Evolutionary conservation across 176 grass and related monocot species (phyloP), one percentile per base, ranked within the genome.

Genomic region (Oryza rufipogon): DNA sequence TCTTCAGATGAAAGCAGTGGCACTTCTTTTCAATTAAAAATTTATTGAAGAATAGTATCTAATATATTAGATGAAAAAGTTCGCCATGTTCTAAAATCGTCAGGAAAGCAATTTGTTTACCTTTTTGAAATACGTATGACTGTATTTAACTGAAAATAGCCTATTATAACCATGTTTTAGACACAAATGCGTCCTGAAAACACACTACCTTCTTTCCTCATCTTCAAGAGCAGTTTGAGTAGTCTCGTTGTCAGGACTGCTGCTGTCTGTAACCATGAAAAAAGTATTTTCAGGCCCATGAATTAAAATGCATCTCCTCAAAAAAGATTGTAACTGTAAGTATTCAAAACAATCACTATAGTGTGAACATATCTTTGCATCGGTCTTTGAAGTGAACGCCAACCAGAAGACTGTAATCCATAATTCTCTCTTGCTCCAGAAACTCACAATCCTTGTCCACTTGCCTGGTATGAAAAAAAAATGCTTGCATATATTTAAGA

Each of bases 341-440:
- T 74, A 68, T 84, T 83, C 32, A 58, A 81, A 80, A 19, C 48
- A 41, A 13, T 20, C 28, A 80, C 84, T 47, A 19, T 75, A 13
- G 12, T 30, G 71, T 34, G 47, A 68, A 28, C 80, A 84, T 84
- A 90, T 85, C 88, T 84, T 90, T 86, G 90, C 70, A 83, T 85
- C 22, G 61, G 69, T 95, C 93, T 81, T 87, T 91, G 85, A 94
- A 97, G 80, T 97, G 92, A 84, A 97, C 72, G 45, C 95, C 95
- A 36, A 97, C 95, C 56, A 97, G 76, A 63, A 97, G 90, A 87
- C 95, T 97, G 42, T 97, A 97, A 77, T 97, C 94, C 94, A 94
- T 97, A 46, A 97, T 97, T 80, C 94, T 94, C 64, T 97, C 95
- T 68, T 97, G 92, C 86, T 97, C 95, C 65, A 97, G 80, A 68